A percentile compares a stretch with the other conserved stretches of the same genome.
These are phyloP conservation scores for Saturnispora quitensis DNA, from an alignment of 805 yeast genomes.

Conservation along the genomic window DNA sequence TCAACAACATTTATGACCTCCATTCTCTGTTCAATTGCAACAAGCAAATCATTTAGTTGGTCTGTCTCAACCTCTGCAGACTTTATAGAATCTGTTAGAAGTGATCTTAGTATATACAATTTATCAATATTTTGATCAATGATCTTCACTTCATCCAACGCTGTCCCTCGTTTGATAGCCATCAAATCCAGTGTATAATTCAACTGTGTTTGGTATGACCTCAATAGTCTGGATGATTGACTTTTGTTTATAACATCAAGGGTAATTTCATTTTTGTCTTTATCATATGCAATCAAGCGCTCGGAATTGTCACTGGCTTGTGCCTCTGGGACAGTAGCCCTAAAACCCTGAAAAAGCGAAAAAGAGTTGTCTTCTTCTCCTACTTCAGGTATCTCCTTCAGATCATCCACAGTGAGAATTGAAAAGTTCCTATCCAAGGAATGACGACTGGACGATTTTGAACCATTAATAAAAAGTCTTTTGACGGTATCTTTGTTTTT, in stretches of 20 bases:
- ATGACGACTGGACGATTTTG: slow-evolving; percentile 6
- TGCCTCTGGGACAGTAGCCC: slow-evolving; percentile 46
- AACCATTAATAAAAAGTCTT: slow-evolving; percentile 3
- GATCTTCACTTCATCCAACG: slow-evolving; percentile 56
- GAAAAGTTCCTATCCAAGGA: slow-evolving; percentile 33
- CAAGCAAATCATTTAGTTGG: slow-evolving; percentile 40
- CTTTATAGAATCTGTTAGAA: slow-evolving; percentile 51
- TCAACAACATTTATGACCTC: slow-evolving; percentile 35
- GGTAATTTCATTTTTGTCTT: slow-evolving; percentile 23
- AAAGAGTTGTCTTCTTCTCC: slow-evolving; percentile 21
- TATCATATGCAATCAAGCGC: slow-evolving; percentile 1
- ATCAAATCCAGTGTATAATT: slow-evolving; percentile 40
- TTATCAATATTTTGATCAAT: slow-evolving; percentile 49
- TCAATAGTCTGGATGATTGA: slow-evolving; percentile 27
- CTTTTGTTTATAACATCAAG: slow-evolving; percentile 33
- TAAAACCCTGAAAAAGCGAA: slow-evolving; percentile 63
- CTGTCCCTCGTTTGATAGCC: slow-evolving; percentile 55
- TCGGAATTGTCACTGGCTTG: slow-evolving; percentile 27
- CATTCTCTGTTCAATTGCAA: slow-evolving; percentile 35
- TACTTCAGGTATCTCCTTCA: slow-evolving; percentile 41
- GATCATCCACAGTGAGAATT: slow-evolving; percentile 52
- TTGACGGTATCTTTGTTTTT: slow-evolving; percentile 3
- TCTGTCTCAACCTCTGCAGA: slow-evolving; percentile 52
- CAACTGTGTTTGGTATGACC: slow-evolving; percentile 23
- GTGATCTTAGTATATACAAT: slow-evolving; percentile 40